Base-by-base conservation (phyloP, 306 rosid genomes). In the Echinosophora koreensis region DNA sequence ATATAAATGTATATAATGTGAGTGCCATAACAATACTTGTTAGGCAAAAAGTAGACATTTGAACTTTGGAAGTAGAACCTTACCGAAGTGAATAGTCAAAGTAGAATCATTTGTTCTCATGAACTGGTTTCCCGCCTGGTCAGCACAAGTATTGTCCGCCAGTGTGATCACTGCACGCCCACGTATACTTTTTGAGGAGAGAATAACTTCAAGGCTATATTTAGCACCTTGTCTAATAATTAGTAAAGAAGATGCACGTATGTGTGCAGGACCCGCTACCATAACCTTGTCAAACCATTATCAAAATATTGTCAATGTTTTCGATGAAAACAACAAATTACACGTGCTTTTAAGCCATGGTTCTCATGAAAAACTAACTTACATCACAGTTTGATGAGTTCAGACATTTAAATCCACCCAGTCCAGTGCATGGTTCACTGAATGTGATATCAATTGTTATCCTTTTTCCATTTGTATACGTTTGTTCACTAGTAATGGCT, bases 341-440 rank as follows among this genome's bases (percentile, higher is more conserved):
- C 4, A n/a, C 54, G 62, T 51, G 70, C 73, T 34, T 57, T 9
- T 44, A 37, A 47, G 44, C 14, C 72, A 57, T 44, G 18, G 13
- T 42, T 15, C n/a, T 55, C 71, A 38, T 15, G 15, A 80, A 54
- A 57, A 77, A 57, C 17, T 61, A 79, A 82, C 88, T 84, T 83
- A 90, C 96, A 83, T 88, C 88, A 58, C 96, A 90, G 74, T 63
- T 78, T 61, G 92, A 84, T 38, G 89, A 88, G 85, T 85, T 88
- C 7, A 77, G 49, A 72, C 96, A 90, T 44, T 54, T 66, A 69
- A 90, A 83, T 47, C 91, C 96, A 57, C 89, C 89, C 14, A 51
- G 72, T 51, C 89, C 90, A 1, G 52, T 71, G 82, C 96, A 90
- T 70, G 82, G 83, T 81, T 90, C 87, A 68, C 84, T 86, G 87